These are phyloP conservation scores for Nigrospora oryzae DNA, from an alignment of 2,329 filamentous ascomycete genomes.

Conservation along the genomic window DNA sequence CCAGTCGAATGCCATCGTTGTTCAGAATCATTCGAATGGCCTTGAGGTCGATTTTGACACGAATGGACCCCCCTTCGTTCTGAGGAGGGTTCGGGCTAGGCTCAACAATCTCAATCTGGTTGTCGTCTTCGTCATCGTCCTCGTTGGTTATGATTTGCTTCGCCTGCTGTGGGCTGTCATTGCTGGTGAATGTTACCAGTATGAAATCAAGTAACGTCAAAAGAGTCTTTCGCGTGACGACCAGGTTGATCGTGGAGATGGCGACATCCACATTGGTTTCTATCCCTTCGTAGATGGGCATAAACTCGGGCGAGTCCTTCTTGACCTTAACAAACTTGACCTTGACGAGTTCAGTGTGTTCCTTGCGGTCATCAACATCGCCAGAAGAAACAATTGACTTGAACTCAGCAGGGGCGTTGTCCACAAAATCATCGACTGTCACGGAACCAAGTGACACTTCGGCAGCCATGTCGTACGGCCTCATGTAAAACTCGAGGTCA, in stretches of 20 bases:
- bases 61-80: constrained; percentile 63
- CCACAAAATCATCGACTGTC: constrained; percentile 90
- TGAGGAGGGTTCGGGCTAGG: constrained; percentile 24
- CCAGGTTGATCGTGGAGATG: constrained; percentile 90
- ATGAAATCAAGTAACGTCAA: constrained; percentile 92
- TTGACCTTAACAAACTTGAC: constrained; percentile 89
- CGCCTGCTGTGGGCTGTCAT: constrained; percentile 23
- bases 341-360: constrained; percentile 74
- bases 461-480: constrained; percentile 87
- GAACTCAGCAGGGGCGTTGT: constrained; percentile 81
- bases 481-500: constrained; percentile 76
- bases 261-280: constrained; percentile 87
- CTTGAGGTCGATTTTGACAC: constrained; percentile 88
- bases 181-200: constrained; percentile 76
- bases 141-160: constrained; percentile 26
- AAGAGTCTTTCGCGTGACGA: constrained; percentile 88
- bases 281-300: constrained; percentile 83
- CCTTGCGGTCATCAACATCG: constrained; percentile 61
- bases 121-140: constrained; percentile 23
- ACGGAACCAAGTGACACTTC: constrained; percentile 83
- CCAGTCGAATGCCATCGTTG: constrained; percentile 91
- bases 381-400: constrained; percentile 93
- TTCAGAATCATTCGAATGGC: constrained; percentile 92
- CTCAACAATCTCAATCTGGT: constrained; percentile 29
- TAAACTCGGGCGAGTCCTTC: constrained; percentile 84